phyloP scores from a whole-genome alignment of 2,329 filamentous ascomycete genomes.

The Nannizzia gypsea region DNA sequence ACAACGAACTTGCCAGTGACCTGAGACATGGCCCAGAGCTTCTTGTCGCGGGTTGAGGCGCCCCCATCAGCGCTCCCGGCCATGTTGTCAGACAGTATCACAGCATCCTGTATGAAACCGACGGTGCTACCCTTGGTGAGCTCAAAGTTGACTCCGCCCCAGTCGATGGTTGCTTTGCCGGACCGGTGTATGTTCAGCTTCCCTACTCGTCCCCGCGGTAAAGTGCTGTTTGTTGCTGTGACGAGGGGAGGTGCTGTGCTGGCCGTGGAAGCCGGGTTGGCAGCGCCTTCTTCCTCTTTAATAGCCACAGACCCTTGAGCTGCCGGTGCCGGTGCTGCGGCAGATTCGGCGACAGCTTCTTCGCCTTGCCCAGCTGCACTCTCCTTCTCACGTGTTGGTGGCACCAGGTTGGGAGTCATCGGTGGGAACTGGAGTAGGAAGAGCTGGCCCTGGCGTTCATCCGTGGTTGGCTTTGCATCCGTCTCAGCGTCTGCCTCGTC shows the following conservation, averaged over 20 bases:
- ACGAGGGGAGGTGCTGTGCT: constrained; percentile 21
- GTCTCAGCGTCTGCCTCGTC: constrained; percentile 14
- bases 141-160: constrained; percentile 50
- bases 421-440: constrained; percentile 56
- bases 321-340: background rate
- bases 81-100: constrained; percentile 29
- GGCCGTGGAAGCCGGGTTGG: constrained; percentile 1
- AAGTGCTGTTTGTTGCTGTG: constrained; percentile 31
- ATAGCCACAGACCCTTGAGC: background rate
- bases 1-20: constrained; percentile 55
- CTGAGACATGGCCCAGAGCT: constrained; percentile 47
- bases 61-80: constrained; percentile 17
- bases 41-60: constrained; percentile 20
- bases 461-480: constrained; percentile 23
- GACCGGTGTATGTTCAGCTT: constrained; percentile 52
- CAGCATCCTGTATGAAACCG: constrained; percentile 49
- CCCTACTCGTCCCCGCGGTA: constrained; percentile 46
- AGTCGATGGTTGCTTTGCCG: constrained; percentile 49
- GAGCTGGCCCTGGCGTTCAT: constrained; percentile 41
- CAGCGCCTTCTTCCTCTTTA: constrained; percentile 12
- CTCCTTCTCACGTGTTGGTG: constrained; percentile 22
- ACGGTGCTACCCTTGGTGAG: constrained; percentile 45
- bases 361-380: constrained; percentile 12
- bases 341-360: background rate
- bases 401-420: constrained; percentile 45